Evolutionary conservation across 192 early-diverging fungal species (phyloP).

Genomic region (Jimgerdemannia flammicorona): DNA sequence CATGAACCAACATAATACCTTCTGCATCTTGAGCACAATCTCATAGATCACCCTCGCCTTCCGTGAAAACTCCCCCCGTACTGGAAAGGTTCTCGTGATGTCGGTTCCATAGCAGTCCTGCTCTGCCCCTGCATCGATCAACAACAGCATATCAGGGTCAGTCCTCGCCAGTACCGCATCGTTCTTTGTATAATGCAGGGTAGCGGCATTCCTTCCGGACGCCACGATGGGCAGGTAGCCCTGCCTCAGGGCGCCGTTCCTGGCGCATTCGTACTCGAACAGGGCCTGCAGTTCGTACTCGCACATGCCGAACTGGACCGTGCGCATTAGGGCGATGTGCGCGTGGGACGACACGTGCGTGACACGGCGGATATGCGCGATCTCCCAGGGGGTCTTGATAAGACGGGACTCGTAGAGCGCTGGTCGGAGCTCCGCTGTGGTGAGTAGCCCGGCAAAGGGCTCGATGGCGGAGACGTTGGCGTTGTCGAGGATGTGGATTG

Average conservation of each 20-base stretch:
- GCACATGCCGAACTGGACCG: conserved; percentile 53
- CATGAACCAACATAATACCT: conserved; percentile 23
- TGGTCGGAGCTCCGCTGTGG: conserved; percentile 24
- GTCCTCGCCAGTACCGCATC: conserved; percentile 20
- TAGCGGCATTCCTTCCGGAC: conserved; percentile 69
- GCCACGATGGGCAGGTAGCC: conserved; percentile 88
- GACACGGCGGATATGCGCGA: conserved; percentile 72
- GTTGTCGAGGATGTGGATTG: conserved; percentile 48
- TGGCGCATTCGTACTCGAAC: conserved; percentile 71
- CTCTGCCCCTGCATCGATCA: conserved; percentile 89
- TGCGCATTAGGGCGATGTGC: conserved; percentile 78
- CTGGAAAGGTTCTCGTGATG: conserved; percentile 88
- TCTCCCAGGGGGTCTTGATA: conserved; percentile 78
- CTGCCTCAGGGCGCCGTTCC: conserved; percentile 64
- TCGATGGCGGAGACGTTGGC: conserved; percentile 31
- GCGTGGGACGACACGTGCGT: conserved; percentile 71
- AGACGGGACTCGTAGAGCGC: conserved; percentile 79
- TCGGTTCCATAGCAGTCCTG: conserved; percentile 82
- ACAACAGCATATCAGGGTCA: conserved; percentile 46
- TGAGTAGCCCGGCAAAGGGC: conserved; percentile 11
- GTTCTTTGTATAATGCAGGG: conserved; percentile 85
- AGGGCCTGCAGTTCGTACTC: conserved; percentile 77
- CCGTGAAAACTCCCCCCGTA: conserved; percentile 66
- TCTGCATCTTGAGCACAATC: conserved; percentile 79
- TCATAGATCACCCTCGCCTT: conserved; percentile 79